These are phyloP conservation scores for Wickerhamiella pararugosa DNA, from an alignment of 1,139 yeast genomes.

Conservation along the genomic window DNA sequence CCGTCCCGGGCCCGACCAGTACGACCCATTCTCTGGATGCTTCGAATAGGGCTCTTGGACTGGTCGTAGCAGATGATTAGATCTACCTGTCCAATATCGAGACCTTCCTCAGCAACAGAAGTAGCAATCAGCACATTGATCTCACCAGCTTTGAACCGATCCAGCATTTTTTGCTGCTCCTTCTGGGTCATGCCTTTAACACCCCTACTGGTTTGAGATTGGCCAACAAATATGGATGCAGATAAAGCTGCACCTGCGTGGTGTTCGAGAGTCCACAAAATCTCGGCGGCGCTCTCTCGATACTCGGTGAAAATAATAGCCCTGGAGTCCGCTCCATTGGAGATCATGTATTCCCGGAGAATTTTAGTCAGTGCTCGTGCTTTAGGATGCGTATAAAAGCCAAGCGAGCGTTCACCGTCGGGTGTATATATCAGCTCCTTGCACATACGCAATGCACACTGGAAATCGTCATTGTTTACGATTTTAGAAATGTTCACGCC, in stretches of 20 bases:
- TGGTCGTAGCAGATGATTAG: constrained; percentile 85
- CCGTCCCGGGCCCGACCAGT: constrained; percentile 95
- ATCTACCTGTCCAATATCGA: constrained; percentile 93
- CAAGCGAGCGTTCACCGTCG: constrained; percentile 17
- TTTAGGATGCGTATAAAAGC: constrained; percentile 60
- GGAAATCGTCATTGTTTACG: constrained; percentile 37
- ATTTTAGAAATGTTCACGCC: constrained; percentile 27
- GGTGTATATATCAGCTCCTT: constrained; percentile 26
- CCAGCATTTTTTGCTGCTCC: constrained; percentile 42
- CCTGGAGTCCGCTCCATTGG: constrained; percentile 35
- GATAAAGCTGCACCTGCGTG: constrained; percentile 30
- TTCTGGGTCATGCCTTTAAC: constrained; percentile 28
- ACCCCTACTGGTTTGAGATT: constrained; percentile 24
- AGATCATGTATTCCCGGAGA: constrained; percentile 38
- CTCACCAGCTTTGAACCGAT: constrained; percentile 52
- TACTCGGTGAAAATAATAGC: constrained; percentile 79
- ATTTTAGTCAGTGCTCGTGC: constrained; percentile 46
- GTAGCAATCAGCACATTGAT: constrained; percentile 84
- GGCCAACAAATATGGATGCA: constrained; percentile 90
- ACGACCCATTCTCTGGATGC: constrained; percentile 92
- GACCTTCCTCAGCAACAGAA: constrained; percentile 95
- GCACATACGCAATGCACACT: constrained; percentile 32
- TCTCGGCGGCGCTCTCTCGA: constrained; percentile 80
- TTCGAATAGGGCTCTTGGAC: constrained; percentile 84
- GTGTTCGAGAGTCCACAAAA: constrained; percentile 50